Conservation (phyloP, 2,329 filamentous ascomycete genomes). For the Penicillium frequentans region DNA sequence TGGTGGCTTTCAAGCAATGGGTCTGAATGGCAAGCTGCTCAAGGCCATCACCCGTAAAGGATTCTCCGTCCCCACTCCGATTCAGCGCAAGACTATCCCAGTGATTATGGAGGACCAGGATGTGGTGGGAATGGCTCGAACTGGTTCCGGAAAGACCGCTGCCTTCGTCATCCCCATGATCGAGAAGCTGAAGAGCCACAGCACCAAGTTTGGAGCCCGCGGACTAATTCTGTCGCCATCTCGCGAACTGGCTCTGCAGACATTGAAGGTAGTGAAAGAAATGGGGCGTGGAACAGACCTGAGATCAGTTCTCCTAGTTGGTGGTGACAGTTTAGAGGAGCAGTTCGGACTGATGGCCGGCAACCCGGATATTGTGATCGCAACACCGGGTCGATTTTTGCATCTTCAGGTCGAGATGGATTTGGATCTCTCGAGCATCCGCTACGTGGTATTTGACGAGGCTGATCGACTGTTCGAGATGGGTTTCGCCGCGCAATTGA, state of each 20-base stretch:
- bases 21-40: slow-evolving; percentile 76
- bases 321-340: slow-evolving; percentile 92
- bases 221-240: slow-evolving; percentile 89
- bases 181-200: slow-evolving; percentile 85
- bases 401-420: slow-evolving; percentile 97
- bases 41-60: slow-evolving; percentile 93
- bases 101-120: slow-evolving; percentile 86
- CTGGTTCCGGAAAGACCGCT: slow-evolving; percentile 97
- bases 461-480: slow-evolving; percentile 97
- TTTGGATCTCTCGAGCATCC: slow-evolving; percentile 83
- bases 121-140: slow-evolving; percentile 98
- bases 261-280: slow-evolving; percentile 94
- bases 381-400: slow-evolving; percentile 91
- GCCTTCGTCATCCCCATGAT: slow-evolving; percentile 99
- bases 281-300: slow-evolving; percentile 87
- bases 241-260: slow-evolving; percentile 91
- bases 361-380: slow-evolving; percentile 97
- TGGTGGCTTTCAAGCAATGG: slow-evolving; percentile 95
- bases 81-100: slow-evolving; percentile 95
- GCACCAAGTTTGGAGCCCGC: slow-evolving; percentile 78
- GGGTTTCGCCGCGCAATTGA: slow-evolving; percentile 92
- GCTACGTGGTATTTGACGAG: slow-evolving; percentile 96
- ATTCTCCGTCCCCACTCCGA: slow-evolving; percentile 93
- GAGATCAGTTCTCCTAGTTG: slow-evolving; percentile 84
- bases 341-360: slow-evolving; percentile 90